Evolutionary conservation across 768 basidiomycete genomes (phyloP), one percentile per base, ranked within the genome.

Genomic region (Hemileccinum impolitum): DNA sequence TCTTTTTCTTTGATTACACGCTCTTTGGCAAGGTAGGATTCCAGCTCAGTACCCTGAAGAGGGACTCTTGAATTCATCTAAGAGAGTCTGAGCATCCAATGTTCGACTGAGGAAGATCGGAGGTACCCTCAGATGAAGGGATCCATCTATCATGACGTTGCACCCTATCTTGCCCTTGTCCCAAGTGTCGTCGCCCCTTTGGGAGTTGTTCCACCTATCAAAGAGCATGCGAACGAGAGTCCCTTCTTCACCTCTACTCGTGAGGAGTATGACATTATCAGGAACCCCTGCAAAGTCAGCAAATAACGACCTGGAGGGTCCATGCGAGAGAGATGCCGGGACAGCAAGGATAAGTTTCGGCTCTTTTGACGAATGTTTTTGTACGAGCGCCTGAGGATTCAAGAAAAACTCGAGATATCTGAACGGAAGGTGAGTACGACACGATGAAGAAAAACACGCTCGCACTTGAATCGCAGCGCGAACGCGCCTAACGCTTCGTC

Each of bases 261-360:
- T 96, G 36, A 98, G 78, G 4, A 99, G 74, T 26, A 99, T 79
- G 45, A 96, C 85, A 56, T 95, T 95, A 52, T 86, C 86, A 0
- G 87, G 81, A 5, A 85, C 78, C 7, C 82, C 75, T 4, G 93
- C 92, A 69, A 97, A 94, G 45, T 91, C 82, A 14, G 82, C 78
- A 65, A 99, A 97, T 4, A 98, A 67, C 30, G 80, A 75, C 39
- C 96, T 81, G 1, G 94, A 94, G 9, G 90, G 86, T 2, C 95
- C 95, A 59, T 97, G 89, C 0, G 93, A 94, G 41, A 99, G 75
- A 4, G 91, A 91, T 1, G 91, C 85, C 2, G 96, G 96, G 23
- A 95, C 87, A 0, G 94, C 92, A 14, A 99, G 77, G 52, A 99
- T 90, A 44, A 97, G 78, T 63, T 98, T 98, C 0, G 96, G 93